These are phyloP conservation scores for Cephalotrichum gorgonifer DNA, from an alignment of 2,329 filamentous ascomycete species.

Conservation along the genomic window DNA sequence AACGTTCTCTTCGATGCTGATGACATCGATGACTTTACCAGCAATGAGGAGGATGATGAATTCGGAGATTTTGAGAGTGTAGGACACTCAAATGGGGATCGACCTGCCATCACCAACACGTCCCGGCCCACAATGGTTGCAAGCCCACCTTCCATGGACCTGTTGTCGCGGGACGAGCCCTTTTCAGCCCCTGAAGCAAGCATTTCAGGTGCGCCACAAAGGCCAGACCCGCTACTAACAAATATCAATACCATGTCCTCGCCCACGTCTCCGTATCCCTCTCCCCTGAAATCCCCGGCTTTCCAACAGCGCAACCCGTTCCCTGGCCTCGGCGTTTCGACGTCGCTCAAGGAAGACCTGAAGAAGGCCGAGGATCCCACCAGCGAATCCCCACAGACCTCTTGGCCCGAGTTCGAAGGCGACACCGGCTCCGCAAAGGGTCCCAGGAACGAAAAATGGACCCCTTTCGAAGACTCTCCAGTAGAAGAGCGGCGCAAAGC, in stretches of 20 bases:
- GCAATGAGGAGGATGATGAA: constrained; percentile 28
- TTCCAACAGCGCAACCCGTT: constrained; percentile 45
- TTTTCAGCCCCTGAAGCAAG: not conserved
- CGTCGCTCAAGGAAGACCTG: constrained; percentile 23
- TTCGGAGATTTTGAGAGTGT: constrained; percentile 45
- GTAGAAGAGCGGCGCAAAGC: constrained; percentile 7
- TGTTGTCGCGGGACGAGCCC: constrained; percentile 27
- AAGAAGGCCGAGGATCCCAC: constrained; percentile 21
- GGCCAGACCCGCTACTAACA: constrained; percentile 21
- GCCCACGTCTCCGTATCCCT: constrained; percentile 25
- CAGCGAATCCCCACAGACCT: constrained; percentile 29
- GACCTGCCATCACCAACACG: constrained; percentile 10
- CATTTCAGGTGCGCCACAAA: constrained; percentile 9
- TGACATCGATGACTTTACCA: constrained; percentile 24
- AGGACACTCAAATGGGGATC: constrained; percentile 9
- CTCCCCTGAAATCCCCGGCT: constrained; percentile 39
- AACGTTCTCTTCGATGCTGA: constrained; percentile 59
- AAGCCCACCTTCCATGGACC: constrained; percentile 22
- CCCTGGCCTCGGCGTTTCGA: constrained; percentile 34
- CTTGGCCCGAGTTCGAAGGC: constrained; percentile 30
- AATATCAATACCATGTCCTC: constrained; percentile 15
- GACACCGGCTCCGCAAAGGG: constrained; percentile 1
- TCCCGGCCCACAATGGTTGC: not conserved
- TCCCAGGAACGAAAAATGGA: constrained; percentile 36
- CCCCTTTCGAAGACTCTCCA: constrained; percentile 34